Evolutionary conservation across 306 rosid species (phyloP), one percentile per base, ranked within the genome.

Genomic region (Vicia faba): DNA sequence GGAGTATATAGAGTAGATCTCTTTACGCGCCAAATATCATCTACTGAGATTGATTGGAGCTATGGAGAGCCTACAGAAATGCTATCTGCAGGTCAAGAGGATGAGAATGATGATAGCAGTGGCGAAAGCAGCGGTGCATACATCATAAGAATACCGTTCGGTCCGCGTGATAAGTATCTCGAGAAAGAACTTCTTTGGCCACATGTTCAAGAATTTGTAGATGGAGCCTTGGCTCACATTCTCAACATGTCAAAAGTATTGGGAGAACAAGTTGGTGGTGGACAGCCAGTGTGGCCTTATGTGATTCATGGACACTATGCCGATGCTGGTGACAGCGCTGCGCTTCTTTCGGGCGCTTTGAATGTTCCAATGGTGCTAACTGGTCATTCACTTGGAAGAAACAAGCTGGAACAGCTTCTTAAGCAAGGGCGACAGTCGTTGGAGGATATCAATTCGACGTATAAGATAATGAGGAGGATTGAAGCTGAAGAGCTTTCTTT

Each of bases 71-170:
- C 96, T 38, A 82, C 97, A 18, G 97, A 91, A 84, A 88, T 91
- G 97, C 61, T 91, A 66, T 84, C 83, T 26, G 60, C 78, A 7
- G 87, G 92, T 28, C 66, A 38, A 9, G 93, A 84, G 11, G 86
- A 85, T 45, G 97, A 88, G 57, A 79, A 76, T 7, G 70, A 64
- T 28, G 64, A 8, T 1, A 39, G 15, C 45, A 3, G 35, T 12
- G 97, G 97, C n/a, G 97, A 91, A 79, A 91, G 97, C 80, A 85
- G 97, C 4, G 97, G 97, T 46, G 96, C 97, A 26, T 91, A 91
- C 61, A 88, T 91, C 35, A 69, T 91, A 14, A 82, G 97, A 66
- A 88, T 91, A 57, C 97, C 97, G 26, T 91, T 88, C 3, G 97
- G 97, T 61, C 97, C 96, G 28, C 93, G 95, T 1, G 80, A 91